These are phyloP conservation scores for Liriodendron chinense DNA, from an alignment of 164 flowering plant species.

Conservation along the genomic window DNA sequence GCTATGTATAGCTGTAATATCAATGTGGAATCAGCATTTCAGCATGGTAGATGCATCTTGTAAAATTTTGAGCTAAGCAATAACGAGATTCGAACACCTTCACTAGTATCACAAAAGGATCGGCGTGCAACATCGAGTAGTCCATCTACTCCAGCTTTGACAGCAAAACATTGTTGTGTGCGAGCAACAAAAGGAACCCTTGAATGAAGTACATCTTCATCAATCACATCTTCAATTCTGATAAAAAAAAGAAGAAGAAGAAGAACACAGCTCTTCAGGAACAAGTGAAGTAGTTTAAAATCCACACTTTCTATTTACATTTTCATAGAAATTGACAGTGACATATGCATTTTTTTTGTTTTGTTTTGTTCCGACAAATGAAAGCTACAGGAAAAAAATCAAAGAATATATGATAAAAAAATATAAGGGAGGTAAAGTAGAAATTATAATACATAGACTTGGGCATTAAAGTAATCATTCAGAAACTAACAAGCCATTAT, in stretches of 20 bases:
- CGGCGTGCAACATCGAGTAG: constrained; percentile 88
- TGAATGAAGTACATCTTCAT: constrained; percentile 95
- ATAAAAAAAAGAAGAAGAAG: too few species aligned
- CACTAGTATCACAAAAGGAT: constrained; percentile 96
- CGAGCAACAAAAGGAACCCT: constrained; percentile 96
- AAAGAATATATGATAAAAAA: background rate
- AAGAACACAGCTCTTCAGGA: background rate
- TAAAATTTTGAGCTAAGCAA: constrained; percentile 3
- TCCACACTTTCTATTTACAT: background rate
- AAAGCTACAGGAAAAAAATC: background rate
- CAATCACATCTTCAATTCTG: constrained; percentile 90
- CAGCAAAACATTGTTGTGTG: constrained; percentile 98
- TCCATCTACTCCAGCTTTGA: constrained; percentile 99
- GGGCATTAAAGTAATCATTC: background rate
- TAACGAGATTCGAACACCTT: constrained; percentile 50
- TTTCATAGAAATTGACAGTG: background rate
- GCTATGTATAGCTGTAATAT: constrained; percentile 77
- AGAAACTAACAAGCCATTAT: background rate
- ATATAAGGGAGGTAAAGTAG: background rate
- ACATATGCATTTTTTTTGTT: background rate
- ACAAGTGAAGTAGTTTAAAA: background rate
- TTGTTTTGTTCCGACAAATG: background rate
- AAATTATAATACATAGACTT: too few species aligned
- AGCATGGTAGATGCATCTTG: background rate
- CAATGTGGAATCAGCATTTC: constrained; percentile 12